Base-by-base conservation (phyloP, 306 rosid genomes). In the Cucurbita argyrosperma region DNA sequence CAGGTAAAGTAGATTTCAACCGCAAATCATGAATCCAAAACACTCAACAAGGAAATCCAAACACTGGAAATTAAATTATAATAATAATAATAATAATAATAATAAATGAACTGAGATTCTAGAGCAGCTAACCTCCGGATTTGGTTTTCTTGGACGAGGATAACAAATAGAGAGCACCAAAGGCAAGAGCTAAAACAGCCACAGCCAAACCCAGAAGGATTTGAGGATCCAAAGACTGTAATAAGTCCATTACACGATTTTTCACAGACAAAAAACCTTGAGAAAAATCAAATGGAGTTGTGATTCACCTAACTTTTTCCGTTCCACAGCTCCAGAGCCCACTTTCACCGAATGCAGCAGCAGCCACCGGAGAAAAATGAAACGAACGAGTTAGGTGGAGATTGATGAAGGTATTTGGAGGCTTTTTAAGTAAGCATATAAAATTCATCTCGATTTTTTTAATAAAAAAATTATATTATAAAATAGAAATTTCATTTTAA, bases 151-250 rank as follows among this genome's bases (percentile, higher is more conserved):
- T 64, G 53, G 74, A 52, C 1, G 72, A 76, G 23, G 60, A 65
- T 6, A 49, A 38, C 23, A 76, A 43, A 52, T 49, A 76, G 23
- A 50, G n/a, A 52, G 79, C 74, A 19, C 64, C 79, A 63, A 43
- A 54, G 9, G 12, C 79, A 54, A 76, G 7, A 53, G 79, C 73
- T 16, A 64, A 10, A 64, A 52, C 39, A 50, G 79, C 79, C 35
- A 52, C 64, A 52, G 63, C 74, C 21, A 40, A 7, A 63, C 74
- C 79, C 65, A 76, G 65, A 50, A 76, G 63, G 46, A 65, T 53
- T 55, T 64, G 79, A 4, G 72, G 63, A 53, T 76, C 79, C 42
- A 63, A 38, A 37, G 73, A 50, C 79, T 64, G 73, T 64, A 52
- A 76, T 42, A 52, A 64, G 4, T 63, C 74, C 79, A 76, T 76